Base-by-base conservation (phyloP, 805 yeast species). In the Sugiyamaella qingdaonensis region DNA sequence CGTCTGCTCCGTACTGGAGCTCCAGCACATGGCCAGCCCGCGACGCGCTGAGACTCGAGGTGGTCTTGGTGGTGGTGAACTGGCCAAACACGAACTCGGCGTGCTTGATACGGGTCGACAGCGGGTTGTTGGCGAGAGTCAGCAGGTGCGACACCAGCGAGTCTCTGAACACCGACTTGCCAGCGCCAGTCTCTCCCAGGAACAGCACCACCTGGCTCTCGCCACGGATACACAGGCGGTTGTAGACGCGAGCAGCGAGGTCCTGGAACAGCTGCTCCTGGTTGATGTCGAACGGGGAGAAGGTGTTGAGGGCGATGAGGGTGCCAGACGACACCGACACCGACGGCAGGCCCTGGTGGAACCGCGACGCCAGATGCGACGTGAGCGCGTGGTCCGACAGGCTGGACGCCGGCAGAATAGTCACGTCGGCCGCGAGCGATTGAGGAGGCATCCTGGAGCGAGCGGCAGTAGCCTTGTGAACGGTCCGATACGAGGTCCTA, bases 1-100 rank as follows among this genome's bases (percentile, higher is more conserved):
- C 77, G 43, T 67, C 72, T 4, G 65, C 29, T 46, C 73, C 71
- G 58, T 80, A 81, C 64, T 75, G 82, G 39, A 80, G 76, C 62
- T 79, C 79, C 42, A 79, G 71, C 52, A 79, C 75, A 52, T 78
- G 73, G 8, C 86, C 86, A 32, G 80, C 78, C 56, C 82, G 71
- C 4, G 85, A 79, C 19, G 82, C 61, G 11, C 54, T 57, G 14
- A 61, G 58, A 10, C 67, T 57, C 24, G 64, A 49, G 10, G 63
- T 58, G 1, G 75, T 71, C 49, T 72, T 72, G 10, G 76, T 69
- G 5, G 73, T 67, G 8, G 73, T 65, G 54, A 72, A 68, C 1
- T 75, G 73, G 10, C 70, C 66, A 34, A 71, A 59, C 19, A 73
- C 59, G 32, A 61, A 64, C 46, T 66, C 66, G 10, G 74, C 69